Evolutionary conservation across 768 basidiomycete species (phyloP).

Genomic region (Saitozyma sp.): DNA sequence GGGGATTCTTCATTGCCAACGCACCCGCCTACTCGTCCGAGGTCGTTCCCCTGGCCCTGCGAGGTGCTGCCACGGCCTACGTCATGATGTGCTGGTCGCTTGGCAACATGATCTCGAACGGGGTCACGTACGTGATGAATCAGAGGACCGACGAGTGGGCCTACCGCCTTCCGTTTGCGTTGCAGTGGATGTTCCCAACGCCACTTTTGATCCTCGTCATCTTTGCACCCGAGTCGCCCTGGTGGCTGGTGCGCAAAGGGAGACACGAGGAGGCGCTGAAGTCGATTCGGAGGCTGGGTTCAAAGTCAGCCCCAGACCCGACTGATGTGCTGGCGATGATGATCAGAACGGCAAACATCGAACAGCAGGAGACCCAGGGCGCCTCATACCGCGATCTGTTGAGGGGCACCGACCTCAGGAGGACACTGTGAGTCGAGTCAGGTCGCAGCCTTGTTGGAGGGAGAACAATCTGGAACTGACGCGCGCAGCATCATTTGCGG

Average conservation of each 20-base stretch:
- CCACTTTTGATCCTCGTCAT: slow-evolving; percentile 16
- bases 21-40: slow-evolving; percentile 45
- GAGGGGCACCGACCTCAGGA: slow-evolving; percentile 36
- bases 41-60: slow-evolving; percentile 45
- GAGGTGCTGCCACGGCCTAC: slow-evolving; percentile 45
- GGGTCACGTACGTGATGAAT: slow-evolving; percentile 40
- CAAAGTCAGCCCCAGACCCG: slow-evolving; percentile 22
- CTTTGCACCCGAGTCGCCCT: slow-evolving; percentile 11
- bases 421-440: slow-evolving; percentile 17
- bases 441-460: no score
- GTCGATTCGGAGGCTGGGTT: not conserved
- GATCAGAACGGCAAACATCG: slow-evolving; percentile 31
- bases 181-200: slow-evolving; percentile 45
- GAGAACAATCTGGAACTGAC: no score
- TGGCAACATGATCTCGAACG: slow-evolving; percentile 47
- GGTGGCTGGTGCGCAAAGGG: slow-evolving; percentile 5
- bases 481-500: slow-evolving; percentile 30
- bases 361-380: slow-evolving; percentile 15
- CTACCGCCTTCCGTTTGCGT: slow-evolving; percentile 22
- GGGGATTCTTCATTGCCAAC: slow-evolving; percentile 48
- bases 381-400: slow-evolving; percentile 42
- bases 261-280: slow-evolving; percentile 1
- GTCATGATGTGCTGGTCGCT: slow-evolving; percentile 51
- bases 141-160: slow-evolving; percentile 26
- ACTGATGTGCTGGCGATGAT: slow-evolving; percentile 45